Base-by-base conservation (phyloP, 2,329 filamentous ascomycete genomes). In the Elsinoe ampelina region DNA sequence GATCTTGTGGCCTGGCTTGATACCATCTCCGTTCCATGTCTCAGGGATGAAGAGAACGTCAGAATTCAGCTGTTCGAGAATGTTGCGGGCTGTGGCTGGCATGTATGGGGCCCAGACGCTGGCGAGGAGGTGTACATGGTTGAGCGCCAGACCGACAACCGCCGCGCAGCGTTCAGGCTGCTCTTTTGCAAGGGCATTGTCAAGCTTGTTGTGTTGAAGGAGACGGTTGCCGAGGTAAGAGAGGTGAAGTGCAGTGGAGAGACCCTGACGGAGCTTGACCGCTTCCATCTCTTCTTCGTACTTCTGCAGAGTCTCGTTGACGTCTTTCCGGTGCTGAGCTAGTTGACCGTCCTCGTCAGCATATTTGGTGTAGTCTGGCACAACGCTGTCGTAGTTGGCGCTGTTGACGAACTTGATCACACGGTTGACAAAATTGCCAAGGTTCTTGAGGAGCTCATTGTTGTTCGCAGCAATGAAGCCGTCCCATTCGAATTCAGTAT, bases 401-500 rank as follows among this genome's bases (percentile, higher is more conserved):
- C 85, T 78, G 71, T 89, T 83, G 70, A 85, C 83, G 58, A 86
- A 77, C 63, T 87, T 87, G 62, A 84, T 79, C 30, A 87, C 72
- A 35, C 76, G 73, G 64, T 78, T 78, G 58, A 78, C 74, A 48
- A 79, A 77, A 68, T 79, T 79, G 54, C 85, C 85, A 39, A 87
- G 76, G 70, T 86, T 87, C 70, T 85, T 84, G 51, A 87, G 76
- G n/a, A 96, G 80, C 68, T 93, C 88, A 66, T 86, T 90, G 76
- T 96, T 95, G 78, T 95, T 95, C 63, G 81, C 79, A 35, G 83
- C 80, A 60, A 93, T 86, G 72, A 95, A 95, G 45, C 85, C 80
- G 58, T 81, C 81, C 90, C 90, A 95, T 69, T 92, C 86, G 70
- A 95, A 95, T 67, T 95, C 87, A 0, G 89, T 86, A 68, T 96